Base-by-base conservation (phyloP, 441 rosid genomes). In the Aquilaria agallochum region DNA sequence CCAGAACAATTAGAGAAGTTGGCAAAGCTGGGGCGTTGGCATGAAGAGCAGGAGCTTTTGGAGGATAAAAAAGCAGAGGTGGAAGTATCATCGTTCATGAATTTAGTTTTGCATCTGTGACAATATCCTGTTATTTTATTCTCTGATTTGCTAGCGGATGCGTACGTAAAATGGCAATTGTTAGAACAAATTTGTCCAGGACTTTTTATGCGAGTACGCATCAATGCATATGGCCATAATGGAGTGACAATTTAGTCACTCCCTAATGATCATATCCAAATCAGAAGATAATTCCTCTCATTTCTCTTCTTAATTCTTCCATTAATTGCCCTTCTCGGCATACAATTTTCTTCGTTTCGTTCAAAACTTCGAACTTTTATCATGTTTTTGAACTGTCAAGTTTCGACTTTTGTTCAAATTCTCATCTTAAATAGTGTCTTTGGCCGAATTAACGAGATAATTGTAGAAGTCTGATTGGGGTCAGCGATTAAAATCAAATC, bases 11-110 rank as follows among this genome's bases (percentile, higher is more conserved):
- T 70, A 72, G 97, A 89, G 67, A 95, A 88, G 75, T 72, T 85
- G 64, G 72, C 78, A 11, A 95, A 88, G 76, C 51, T 91, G 56
- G 96, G 85, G 72, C 79, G 86, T 46, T 95, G 97, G 99, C 85
- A 59, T 30, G 71, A 83, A 72, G 96, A 95, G 78, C 84, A 89
- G 58, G 85, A 86, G 82, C 73, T 80, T 47, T 75, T 95, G 78
- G 96, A 91, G 72, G 81, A 68, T 66, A 72, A 80, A 62, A 80
- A 74, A 63, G 74, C 78, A 27, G 27, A 1, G 1, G 27, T 20
- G 27, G 77, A 73, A 60, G 50, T 69, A 56, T 72, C 72, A 50
- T 20, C 69, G 68, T 56, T 73, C 78, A 55, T 88, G 74, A 32
- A 72, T 58, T 36, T 57, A 69, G 69, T 64, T 57, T 61, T 62